These are phyloP conservation scores for Lathyrus aphaca DNA, from an alignment of 306 rosid species.

Conservation along the genomic window DNA sequence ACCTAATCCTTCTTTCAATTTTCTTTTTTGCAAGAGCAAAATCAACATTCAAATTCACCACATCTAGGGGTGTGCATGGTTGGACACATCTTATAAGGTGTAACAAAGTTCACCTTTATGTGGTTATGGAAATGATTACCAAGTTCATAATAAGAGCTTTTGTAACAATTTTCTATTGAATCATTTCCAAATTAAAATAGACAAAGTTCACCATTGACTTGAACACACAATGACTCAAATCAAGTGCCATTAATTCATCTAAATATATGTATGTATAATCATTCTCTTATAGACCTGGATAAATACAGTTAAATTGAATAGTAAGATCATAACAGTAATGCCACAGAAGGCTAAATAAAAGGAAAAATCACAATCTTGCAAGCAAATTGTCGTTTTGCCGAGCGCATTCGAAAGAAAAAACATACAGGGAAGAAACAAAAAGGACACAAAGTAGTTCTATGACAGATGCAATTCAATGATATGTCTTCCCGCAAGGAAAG, in stretches of 20 bases:
- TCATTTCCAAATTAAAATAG: not conserved
- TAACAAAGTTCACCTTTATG: no score
- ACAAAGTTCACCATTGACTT: constrained; percentile 15
- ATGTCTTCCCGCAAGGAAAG: constrained; percentile 25
- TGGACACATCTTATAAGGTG: not conserved
- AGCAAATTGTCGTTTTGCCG: constrained; percentile 24
- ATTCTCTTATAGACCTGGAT: constrained; percentile 36
- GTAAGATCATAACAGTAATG: constrained; percentile 33
- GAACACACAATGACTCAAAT: not conserved
- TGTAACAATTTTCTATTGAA: constrained; percentile 7
- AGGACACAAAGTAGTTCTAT: constrained; percentile 26
- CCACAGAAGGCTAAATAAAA: constrained; percentile 31
- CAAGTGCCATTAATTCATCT: no score
- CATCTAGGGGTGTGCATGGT: no score
- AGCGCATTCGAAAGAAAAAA: constrained; percentile 34
- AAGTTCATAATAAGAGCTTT: not conserved
- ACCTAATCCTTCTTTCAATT: not conserved
- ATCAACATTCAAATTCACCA: not conserved
- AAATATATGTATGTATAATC: not conserved
- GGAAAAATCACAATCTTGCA: constrained; percentile 40
- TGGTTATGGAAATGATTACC: no score
- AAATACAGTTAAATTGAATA: constrained; percentile 47
- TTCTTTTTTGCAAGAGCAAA: not conserved
- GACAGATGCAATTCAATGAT: constrained; percentile 34
- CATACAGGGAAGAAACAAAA: constrained; percentile 7